phyloP scores from a whole-genome alignment of 2,329 filamentous ascomycete species.

The Neopestalotiopsis rosae region DNA sequence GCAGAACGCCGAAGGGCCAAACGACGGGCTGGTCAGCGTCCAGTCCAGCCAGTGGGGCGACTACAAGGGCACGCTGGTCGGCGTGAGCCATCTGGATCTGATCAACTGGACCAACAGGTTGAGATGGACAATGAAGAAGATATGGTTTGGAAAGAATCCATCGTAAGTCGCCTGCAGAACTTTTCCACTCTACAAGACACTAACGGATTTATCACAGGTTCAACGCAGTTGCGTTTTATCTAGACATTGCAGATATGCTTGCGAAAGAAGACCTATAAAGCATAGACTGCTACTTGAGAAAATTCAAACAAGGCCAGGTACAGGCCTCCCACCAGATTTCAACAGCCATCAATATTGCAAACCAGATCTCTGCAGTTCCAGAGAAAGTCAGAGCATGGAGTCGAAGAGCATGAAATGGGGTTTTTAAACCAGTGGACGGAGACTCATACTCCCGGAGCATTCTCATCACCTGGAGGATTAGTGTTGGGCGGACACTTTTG shows the following conservation, averaged over 20 bases:
- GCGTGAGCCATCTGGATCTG: conserved; percentile 67
- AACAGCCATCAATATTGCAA: no score
- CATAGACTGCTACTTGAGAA: neutral
- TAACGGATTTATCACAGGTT: conserved; percentile 47
- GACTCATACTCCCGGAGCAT: no score
- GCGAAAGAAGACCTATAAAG: conserved; percentile 65
- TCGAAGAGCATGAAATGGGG: no score
- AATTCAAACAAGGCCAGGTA: neutral
- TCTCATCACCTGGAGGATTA: no score
- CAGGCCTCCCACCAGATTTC: no score
- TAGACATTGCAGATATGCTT: conserved; percentile 72
- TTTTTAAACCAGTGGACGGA: no score
- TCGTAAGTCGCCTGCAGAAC: conserved; percentile 46
- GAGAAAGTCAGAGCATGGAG: no score
- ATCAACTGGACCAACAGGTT: conserved; percentile 73
- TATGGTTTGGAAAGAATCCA: conserved; percentile 56
- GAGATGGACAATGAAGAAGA: conserved; percentile 57
- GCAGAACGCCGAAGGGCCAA: conserved; percentile 58
- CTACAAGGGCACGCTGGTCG: conserved; percentile 67
- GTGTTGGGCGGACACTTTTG: no score
- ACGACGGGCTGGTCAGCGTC: conserved; percentile 73
- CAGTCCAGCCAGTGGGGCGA: conserved; percentile 65
- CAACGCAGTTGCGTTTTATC: conserved; percentile 71
- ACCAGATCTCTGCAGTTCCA: no score
- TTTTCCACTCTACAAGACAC: conserved; percentile 12